Conservation (phyloP, 2,329 filamentous ascomycete species). For the Colletotrichum sp. region DNA sequence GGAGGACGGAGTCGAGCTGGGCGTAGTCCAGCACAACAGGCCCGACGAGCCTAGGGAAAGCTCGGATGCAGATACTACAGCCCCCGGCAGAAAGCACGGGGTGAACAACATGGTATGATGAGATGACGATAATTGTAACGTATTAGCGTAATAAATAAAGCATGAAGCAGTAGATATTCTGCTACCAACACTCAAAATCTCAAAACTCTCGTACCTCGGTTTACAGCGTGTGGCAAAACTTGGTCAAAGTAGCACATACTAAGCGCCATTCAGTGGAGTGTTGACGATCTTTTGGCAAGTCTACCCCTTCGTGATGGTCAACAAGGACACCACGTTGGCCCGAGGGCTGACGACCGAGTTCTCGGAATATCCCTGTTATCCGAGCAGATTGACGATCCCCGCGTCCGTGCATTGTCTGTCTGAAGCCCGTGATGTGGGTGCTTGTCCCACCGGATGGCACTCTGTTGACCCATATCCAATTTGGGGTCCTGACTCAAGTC, state of each 20-base stretch:
- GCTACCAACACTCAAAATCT: neutral
- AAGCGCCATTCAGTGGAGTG: neutral
- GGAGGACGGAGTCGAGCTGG: slow-evolving; percentile 5
- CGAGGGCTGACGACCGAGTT: neutral
- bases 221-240: neutral
- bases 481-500: neutral
- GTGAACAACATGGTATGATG: slow-evolving; percentile 1
- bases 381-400: neutral
- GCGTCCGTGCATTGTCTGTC: neutral
- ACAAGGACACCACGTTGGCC: neutral
- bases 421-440: neutral
- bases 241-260: neutral
- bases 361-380: neutral
- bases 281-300: neutral
- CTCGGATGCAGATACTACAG: neutral
- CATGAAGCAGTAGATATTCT: neutral
- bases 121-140: neutral
- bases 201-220: neutral
- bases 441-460: neutral
- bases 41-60: neutral
- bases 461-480: neutral
- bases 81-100: neutral
- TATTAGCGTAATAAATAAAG: neutral
- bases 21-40: neutral
- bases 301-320: neutral